Evolutionary conservation across 805 yeast genomes (phyloP), one percentile per base, ranked within the genome.

Genomic region (Alloascoidea hylecoeti): DNA sequence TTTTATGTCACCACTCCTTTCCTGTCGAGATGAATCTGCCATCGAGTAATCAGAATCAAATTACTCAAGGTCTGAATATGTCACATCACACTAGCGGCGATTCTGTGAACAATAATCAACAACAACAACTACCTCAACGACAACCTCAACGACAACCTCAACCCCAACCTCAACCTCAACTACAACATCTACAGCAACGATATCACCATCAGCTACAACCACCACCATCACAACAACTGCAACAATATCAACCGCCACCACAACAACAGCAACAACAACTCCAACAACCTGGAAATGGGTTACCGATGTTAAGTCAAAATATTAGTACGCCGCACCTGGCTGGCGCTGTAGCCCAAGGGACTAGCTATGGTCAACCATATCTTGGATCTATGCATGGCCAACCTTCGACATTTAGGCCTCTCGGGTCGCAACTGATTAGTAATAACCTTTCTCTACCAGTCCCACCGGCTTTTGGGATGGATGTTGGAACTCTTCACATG

Each of bases 121-220:
- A n/a, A n/a, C n/a, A n/a, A n/a, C n/a, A n/a, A n/a, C n/a, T n/a
- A n/a, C n/a, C n/a, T n/a, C n/a, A n/a, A 23, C n/a, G n/a, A n/a
- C 30, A n/a, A 12, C 30, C n/a, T 23, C 30, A 12, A n/a, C 35
- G n/a, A 33, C 35, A 12, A 9, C 35, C 16, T 33, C 35, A 33
- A n/a, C 35, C 13, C n/a, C 35, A 15, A 33, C 35, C n/a, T 14
- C 35, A 14, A n/a, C 35, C n/a, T 33, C 35, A 33, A n/a, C 35
- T 15, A 12, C 35, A 33, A 14, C 35, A 9, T 33, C 16, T 9
- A 14, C 35, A 14, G 35, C 35, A 12, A 14, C 16, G n/a, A 15
- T 15, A 9, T 33, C 18, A 14, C 12, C 35, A 12, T 9, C 12
- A 33, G n/a, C 35, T 12, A 15, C 12, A 14, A 12, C 16, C 12